phyloP scores from a whole-genome alignment of 441 rosid genomes.

The Populus trichocarpa region DNA sequence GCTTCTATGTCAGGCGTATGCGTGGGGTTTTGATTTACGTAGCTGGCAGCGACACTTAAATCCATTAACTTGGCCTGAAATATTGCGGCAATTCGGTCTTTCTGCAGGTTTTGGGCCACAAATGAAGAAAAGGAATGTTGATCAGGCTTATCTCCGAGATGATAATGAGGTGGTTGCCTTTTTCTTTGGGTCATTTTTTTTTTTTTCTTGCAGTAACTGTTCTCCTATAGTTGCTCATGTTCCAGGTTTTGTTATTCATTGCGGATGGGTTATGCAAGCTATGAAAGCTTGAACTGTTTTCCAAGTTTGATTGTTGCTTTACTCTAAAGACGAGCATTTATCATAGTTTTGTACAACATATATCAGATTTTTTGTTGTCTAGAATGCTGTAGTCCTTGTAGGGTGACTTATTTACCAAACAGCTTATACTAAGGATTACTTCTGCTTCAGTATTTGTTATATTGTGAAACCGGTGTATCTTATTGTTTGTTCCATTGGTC shows the following conservation, averaged over 20 bases:
- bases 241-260: background rate
- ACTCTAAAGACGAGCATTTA: background rate
- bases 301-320: background rate
- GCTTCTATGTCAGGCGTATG: slow-evolving; percentile 54
- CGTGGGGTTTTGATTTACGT: slow-evolving; percentile 85
- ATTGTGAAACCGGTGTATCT: background rate
- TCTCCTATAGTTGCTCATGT: background rate
- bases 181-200: background rate
- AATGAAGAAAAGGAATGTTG: slow-evolving; percentile 48
- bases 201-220: background rate
- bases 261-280: background rate
- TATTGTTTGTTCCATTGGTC: background rate
- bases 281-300: background rate
- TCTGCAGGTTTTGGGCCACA: slow-evolving; percentile 88
- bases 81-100: slow-evolving; percentile 76
- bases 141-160: slow-evolving; percentile 42
- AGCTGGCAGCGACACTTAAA: slow-evolving; percentile 75
- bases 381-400: background rate
- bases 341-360: background rate
- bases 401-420: background rate
- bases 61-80: slow-evolving; percentile 84
- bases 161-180: slow-evolving; percentile 55
- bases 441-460: background rate
- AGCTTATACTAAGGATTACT: background rate
- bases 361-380: background rate